Conservation (phyloP, 225 moss, liverwort and hornwort genomes). For the Sphagnum contortum region DNA sequence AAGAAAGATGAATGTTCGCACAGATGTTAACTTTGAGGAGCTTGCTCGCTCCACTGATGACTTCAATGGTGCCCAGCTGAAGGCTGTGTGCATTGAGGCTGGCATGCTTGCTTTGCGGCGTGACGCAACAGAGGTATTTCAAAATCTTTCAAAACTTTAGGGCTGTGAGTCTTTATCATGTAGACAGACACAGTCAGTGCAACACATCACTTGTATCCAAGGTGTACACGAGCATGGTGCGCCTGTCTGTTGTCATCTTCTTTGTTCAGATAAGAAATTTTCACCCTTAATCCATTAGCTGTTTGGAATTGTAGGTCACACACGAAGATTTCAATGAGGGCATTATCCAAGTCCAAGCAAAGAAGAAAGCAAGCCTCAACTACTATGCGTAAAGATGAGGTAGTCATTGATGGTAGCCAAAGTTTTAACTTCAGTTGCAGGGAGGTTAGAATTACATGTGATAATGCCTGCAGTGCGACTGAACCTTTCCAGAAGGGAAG, state of each 20-base stretch:
- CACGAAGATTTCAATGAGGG: conserved; percentile 60
- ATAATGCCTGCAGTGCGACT: too few species aligned
- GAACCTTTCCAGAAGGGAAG: too few species aligned
- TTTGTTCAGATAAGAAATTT: too few species aligned
- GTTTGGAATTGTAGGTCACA: conserved; percentile 22
- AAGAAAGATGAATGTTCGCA: conserved; percentile 44
- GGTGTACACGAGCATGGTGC: too few species aligned
- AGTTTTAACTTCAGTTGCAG: too few species aligned
- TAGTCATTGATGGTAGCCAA: too few species aligned
- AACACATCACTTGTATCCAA: too few species aligned
- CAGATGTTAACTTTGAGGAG: conserved; percentile 53
- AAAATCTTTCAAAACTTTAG: too few species aligned
- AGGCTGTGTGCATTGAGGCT: conserved; percentile 54
- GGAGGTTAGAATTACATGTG: too few species aligned
- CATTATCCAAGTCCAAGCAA: conserved; percentile 55
- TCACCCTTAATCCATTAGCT: not conserved
- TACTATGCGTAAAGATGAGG: conserved; percentile 32
- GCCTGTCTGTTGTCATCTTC: too few species aligned
- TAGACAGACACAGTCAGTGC: too few species aligned
- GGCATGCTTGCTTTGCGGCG: conserved; percentile 54
- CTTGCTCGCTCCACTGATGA: conserved; percentile 53
- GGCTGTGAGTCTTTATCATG: too few species aligned
- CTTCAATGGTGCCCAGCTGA: conserved; percentile 49
- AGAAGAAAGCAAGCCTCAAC: conserved; percentile 59
- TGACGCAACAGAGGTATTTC: conserved; percentile 42